Conservation (phyloP, 1,284 basidiomycete genomes). For the Fistulina hepatica region DNA sequence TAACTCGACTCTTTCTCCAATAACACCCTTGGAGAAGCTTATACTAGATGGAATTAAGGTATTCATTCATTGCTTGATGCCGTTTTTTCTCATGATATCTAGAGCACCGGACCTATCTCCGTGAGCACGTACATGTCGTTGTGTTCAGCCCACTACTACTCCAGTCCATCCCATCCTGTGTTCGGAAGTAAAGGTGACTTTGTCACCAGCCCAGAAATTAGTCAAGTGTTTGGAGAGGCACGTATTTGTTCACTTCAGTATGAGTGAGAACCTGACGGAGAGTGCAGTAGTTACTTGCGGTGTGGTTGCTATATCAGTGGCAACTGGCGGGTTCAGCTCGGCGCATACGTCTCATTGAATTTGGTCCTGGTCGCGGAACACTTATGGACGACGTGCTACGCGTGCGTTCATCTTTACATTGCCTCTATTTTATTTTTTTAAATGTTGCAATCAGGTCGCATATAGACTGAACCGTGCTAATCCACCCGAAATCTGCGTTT, state of each 20-base stretch:
- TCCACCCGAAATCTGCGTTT: conserved; percentile 33
- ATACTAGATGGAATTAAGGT: conserved; percentile 62
- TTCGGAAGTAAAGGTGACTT: conserved; percentile 91
- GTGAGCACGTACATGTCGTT: conserved; percentile 84
- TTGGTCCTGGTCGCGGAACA: conserved; percentile 92
- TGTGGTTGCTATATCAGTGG: conserved; percentile 85
- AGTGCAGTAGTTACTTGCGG: conserved; percentile 57
- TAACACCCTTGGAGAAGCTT: conserved; percentile 48
- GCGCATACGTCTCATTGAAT: conserved; percentile 80
- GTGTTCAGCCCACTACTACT: conserved; percentile 87
- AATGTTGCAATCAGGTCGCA: conserved; percentile 16
- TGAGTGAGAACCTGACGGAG: conserved; percentile 29
- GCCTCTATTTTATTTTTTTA: conserved; percentile 1
- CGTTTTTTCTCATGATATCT: conserved; percentile 4
- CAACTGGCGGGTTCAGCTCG: no score
- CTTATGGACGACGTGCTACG: conserved; percentile 86
- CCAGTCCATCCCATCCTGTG: conserved; percentile 58
- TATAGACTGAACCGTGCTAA: conserved; percentile 38
- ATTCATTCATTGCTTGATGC: conserved; percentile 4
- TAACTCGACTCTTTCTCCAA: no score
- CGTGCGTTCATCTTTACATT: conserved; percentile 36
- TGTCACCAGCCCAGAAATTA: conserved; percentile 94
- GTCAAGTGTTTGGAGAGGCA: conserved; percentile 95
- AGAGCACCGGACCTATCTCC: conserved; percentile 83
- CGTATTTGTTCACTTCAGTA: conserved; percentile 16